These are phyloP conservation scores for Talaromyces rugulosus DNA, from an alignment of 2,329 filamentous ascomycete genomes.

Conservation along the genomic window DNA sequence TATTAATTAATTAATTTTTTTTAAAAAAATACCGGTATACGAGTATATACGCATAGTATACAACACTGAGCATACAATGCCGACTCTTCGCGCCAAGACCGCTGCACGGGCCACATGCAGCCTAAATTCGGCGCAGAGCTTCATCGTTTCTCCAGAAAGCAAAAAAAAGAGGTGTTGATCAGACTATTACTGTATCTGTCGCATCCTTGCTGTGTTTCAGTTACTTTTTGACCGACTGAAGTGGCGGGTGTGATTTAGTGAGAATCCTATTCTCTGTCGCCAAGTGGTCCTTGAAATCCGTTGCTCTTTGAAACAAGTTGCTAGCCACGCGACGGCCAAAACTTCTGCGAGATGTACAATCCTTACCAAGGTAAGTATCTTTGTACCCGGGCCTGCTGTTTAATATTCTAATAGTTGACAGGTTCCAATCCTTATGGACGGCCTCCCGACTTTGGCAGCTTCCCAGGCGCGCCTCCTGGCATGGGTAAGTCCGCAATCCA, in stretches of 20 bases:
- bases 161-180: neutral
- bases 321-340: neutral
- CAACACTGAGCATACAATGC: neutral
- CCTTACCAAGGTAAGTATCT: constrained; percentile 38
- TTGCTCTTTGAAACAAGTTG: neutral
- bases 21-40: too few species aligned
- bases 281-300: neutral
- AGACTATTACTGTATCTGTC: neutral
- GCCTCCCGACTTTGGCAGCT: constrained; percentile 68
- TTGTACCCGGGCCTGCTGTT: neutral
- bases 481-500: constrained; percentile 59
- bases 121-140: neutral
- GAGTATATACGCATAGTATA: too few species aligned
- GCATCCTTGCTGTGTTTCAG: neutral
- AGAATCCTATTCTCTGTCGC: neutral
- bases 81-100: neutral
- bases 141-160: neutral
- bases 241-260: neutral
- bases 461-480: constrained; percentile 72
- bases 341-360: constrained; percentile 36
- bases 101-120: neutral
- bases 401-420: constrained; percentile 17
- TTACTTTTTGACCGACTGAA: neutral
- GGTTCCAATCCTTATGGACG: constrained; percentile 61
- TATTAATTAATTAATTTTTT: neutral